Base-by-base conservation (phyloP, 2,329 filamentous ascomycete species). In the Penicillium sumatraense region DNA sequence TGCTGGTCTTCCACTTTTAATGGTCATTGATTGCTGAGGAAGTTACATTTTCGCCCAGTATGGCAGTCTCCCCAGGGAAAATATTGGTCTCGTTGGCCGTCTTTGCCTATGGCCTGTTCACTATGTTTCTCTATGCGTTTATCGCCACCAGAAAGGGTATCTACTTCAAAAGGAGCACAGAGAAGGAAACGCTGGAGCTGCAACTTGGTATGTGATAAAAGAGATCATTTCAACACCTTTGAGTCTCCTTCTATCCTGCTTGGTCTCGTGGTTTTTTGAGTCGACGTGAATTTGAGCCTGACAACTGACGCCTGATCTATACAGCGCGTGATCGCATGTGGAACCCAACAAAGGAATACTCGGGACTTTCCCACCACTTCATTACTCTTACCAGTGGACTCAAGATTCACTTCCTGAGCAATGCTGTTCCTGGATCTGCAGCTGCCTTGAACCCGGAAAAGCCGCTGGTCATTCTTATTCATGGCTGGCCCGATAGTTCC, bases 401-500 rank as follows among this genome's bases (percentile, higher is more conserved):
- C 57, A 80, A 79, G 59, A 77, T 86, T 24, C 84, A 86, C 65
- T 85, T 85, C 61, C 71, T 86, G 50, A 74, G 74, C 63, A 82
- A 73, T 63, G 57, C 73, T 58, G 49, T 60, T 9, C 51, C 60
- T 3, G 53, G 58, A 41, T 57, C 69, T 68, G 50, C 36, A 13
- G 57, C 52, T 18, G 58, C 35, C 16, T 51, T 52, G 62, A 57
- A 44, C 21, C 48, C 56, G 20, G 56, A 60, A 10, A 75, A 69
- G 49, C 73, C 75, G 1, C 67, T 85, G 14, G 74, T 83, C 21
- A 75, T 86, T 36, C 81, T 85, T 61, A 71, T 86, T 16, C 83
- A 86, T 66, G 83, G 84, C 33, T 86, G 85, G 55, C 84, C 84
- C 6, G 83, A 86, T 61, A 84, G 82, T 53, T 84, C 76, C 69